phyloP scores from a whole-genome alignment of 1,284 basidiomycete species.

The Marasmius tenuissimus region DNA sequence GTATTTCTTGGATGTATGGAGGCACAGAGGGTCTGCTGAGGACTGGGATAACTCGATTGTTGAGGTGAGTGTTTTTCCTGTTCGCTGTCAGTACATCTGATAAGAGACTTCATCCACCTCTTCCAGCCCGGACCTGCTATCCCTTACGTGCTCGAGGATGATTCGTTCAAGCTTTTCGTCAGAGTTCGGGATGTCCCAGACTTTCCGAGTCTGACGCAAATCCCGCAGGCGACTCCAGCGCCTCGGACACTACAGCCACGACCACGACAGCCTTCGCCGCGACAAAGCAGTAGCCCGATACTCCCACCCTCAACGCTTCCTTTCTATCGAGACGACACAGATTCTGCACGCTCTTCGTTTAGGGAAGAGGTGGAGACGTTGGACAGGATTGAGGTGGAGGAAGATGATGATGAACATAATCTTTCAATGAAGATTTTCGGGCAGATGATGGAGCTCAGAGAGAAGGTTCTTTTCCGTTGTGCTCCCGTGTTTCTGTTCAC shows the following conservation, averaged over 20 bases:
- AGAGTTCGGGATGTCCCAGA: not conserved
- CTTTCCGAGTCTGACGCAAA: not conserved
- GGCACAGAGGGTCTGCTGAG: not conserved
- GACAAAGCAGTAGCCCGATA: too few relatives aligned
- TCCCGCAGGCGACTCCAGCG: not conserved
- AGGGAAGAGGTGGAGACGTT: not conserved
- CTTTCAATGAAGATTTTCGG: not conserved
- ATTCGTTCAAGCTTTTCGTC: not conserved
- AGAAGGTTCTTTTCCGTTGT: not conserved
- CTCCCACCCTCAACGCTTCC: not conserved
- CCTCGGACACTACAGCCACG: not conserved
- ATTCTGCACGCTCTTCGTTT: not conserved
- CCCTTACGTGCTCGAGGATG: not conserved
- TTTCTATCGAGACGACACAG: not conserved
- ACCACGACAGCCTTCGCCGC: not conserved
- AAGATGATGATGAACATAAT: not conserved
- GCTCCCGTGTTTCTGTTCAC: not conserved
- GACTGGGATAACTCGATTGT: not conserved
- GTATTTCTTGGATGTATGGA: slow-evolving; percentile 1
- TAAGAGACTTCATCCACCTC: not conserved
- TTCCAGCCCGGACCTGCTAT: not conserved
- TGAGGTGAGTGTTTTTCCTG: not conserved
- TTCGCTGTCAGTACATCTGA: not conserved
- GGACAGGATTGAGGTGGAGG: not conserved
- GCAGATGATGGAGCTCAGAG: not conserved